A percentile compares a stretch with the other conserved stretches of the same genome.
Evolutionary conservation across 345 rosid species (phyloP).

Genomic region (Bretschneidera sinensis): DNA sequence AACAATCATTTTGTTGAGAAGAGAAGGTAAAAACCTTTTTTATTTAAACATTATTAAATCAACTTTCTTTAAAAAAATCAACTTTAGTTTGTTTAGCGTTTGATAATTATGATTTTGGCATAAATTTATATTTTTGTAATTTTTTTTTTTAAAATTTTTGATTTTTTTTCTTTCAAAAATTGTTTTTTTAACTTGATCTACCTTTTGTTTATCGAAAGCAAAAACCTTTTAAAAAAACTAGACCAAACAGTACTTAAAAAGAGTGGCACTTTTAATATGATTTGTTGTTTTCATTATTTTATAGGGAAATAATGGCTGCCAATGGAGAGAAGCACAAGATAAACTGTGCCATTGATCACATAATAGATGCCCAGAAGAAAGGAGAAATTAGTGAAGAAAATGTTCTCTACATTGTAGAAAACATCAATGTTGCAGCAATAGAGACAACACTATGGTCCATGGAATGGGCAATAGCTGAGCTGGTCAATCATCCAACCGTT

Average conservation of each 20-base stretch:
- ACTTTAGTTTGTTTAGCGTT: too few relatives aligned
- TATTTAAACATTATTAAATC: too few relatives aligned
- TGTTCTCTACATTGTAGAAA: slow-evolving; percentile 61
- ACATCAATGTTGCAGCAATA: slow-evolving; percentile 68
- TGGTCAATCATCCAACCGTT: slow-evolving; percentile 50
- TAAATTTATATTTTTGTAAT: background rate
- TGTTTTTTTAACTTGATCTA: too few relatives aligned
- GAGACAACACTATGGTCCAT: slow-evolving; percentile 69
- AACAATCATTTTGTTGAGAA: slow-evolving; percentile 38
- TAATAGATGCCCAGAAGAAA: slow-evolving; percentile 49
- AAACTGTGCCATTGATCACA: slow-evolving; percentile 51
- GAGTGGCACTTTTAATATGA: too few relatives aligned
- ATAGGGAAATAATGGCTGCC: slow-evolving; percentile 45
- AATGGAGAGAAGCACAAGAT: slow-evolving; percentile 45
- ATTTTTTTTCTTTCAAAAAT: too few relatives aligned
- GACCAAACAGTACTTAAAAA: too few relatives aligned
- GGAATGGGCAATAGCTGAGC: slow-evolving; percentile 70
- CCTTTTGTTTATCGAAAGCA: too few relatives aligned
- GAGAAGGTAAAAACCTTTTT: slow-evolving; percentile 31
- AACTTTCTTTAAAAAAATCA: too few relatives aligned
- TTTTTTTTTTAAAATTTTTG: background rate
- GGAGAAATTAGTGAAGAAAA: slow-evolving; percentile 61
- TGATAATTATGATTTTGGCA: too few relatives aligned
- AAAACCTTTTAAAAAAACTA: too few relatives aligned
- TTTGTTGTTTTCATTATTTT: background rate